Evolutionary conservation across 768 basidiomycete species (phyloP).

Genomic region (Holtermanniella nyarrowii): DNA sequence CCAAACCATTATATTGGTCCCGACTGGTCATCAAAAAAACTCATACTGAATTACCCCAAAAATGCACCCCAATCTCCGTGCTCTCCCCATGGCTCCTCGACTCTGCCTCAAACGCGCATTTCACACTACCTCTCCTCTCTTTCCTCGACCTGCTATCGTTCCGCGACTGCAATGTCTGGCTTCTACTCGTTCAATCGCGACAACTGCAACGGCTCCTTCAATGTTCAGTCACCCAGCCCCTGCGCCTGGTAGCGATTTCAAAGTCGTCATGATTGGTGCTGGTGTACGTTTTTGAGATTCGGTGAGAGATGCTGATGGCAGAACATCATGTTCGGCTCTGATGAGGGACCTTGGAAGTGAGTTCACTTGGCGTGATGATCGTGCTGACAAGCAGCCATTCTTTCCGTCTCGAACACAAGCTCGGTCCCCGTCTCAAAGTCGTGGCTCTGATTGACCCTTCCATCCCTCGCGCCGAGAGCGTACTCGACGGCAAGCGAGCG

Average conservation of each 20-base stretch:
- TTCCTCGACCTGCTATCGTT: constrained; percentile 15
- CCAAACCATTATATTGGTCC: no score
- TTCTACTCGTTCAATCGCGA: constrained; percentile 28
- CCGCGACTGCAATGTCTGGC: not conserved
- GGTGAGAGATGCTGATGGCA: constrained; percentile 7
- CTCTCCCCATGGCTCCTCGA: constrained; percentile 9
- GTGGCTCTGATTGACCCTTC: constrained; percentile 89
- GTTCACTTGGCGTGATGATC: constrained; percentile 6
- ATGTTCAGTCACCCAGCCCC: constrained; percentile 40
- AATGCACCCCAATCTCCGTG: constrained; percentile 36
- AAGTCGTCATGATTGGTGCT: constrained; percentile 88
- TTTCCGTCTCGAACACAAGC: constrained; percentile 57
- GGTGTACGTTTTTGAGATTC: constrained; percentile 44
- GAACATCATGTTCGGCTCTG: constrained; percentile 94
- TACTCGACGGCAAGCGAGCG: constrained; percentile 73
- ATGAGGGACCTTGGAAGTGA: constrained; percentile 41
- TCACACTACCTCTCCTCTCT: constrained; percentile 15
- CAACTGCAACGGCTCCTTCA: constrained; percentile 29
- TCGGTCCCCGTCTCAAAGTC: constrained; percentile 90
- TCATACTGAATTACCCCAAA: no score
- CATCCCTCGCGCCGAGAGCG: constrained; percentile 66
- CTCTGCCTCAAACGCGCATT: constrained; percentile 6
- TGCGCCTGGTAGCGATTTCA: constrained; percentile 59
- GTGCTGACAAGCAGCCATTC: constrained; percentile 40
- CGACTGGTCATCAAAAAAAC: no score